Percentiles rank a stretch among this genome's conserved stretches.
Evolutionary conservation across 805 yeast species (phyloP).

Genomic region (Wickerhamomyces ciferrii): DNA sequence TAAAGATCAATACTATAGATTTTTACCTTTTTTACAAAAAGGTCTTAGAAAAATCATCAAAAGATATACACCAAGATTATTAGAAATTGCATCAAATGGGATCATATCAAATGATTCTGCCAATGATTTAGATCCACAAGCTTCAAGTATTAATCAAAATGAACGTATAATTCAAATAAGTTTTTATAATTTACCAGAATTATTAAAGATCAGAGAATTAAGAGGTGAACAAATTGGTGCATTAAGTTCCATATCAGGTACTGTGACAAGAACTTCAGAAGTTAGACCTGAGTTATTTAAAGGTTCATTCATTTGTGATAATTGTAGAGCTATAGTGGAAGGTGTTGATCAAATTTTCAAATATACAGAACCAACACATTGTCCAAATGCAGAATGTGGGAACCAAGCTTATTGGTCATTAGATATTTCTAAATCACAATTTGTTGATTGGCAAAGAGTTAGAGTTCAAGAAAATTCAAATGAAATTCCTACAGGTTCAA

Average conservation of each 20-base stretch:
- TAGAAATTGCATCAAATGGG: slow-evolving; percentile 45
- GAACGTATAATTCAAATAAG: slow-evolving; percentile 87
- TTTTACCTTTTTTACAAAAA: slow-evolving; percentile 74
- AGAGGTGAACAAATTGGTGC: slow-evolving; percentile 87
- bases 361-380: slow-evolving; percentile 91
- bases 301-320: slow-evolving; percentile 85
- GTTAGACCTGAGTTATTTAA: slow-evolving; percentile 90
- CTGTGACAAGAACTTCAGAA: slow-evolving; percentile 94
- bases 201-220: slow-evolving; percentile 83
- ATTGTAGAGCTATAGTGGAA: slow-evolving; percentile 78
- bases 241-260: slow-evolving; percentile 81
- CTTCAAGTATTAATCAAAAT: slow-evolving; percentile 41
- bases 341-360: slow-evolving; percentile 91
- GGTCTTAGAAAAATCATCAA: slow-evolving; percentile 73
- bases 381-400: slow-evolving; percentile 83
- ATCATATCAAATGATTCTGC: slow-evolving; percentile 25
- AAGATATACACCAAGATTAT: slow-evolving; percentile 55
- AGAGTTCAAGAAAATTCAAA: slow-evolving; percentile 94
- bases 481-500: slow-evolving; percentile 96
- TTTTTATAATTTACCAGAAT: slow-evolving; percentile 77
- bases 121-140: slow-evolving; percentile 29
- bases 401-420: slow-evolving; percentile 85
- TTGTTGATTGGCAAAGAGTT: slow-evolving; percentile 94
- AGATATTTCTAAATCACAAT: slow-evolving; percentile 76
- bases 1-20: slow-evolving; percentile 87